These are phyloP conservation scores for Limnanthes douglasii DNA, from an alignment of 345 rosid species.

Conservation along the genomic window DNA sequence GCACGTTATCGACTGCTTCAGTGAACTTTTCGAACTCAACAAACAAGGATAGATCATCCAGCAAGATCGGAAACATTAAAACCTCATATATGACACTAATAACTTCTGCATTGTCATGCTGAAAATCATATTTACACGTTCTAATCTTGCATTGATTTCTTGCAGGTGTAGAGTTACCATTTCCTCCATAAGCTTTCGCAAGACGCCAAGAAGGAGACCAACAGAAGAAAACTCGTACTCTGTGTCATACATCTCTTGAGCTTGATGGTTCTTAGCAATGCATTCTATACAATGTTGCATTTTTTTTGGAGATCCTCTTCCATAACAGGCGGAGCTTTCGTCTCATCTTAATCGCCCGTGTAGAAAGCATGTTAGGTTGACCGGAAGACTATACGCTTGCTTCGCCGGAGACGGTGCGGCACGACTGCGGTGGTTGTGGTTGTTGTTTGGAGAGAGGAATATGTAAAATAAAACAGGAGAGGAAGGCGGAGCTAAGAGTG, in stretches of 20 bases:
- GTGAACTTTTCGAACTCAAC: slow-evolving; percentile 73
- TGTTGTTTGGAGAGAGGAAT: too few relatives aligned
- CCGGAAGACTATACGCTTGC: too few relatives aligned
- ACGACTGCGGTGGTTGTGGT: too few relatives aligned
- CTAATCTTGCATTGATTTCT: slow-evolving; percentile 42
- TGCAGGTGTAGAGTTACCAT: slow-evolving; percentile 60
- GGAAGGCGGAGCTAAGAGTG: too few relatives aligned
- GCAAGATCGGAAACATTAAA: slow-evolving; percentile 83
- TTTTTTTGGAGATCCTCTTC: slow-evolving; percentile 66
- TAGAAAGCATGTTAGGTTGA: too few relatives aligned
- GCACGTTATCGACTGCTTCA: slow-evolving; percentile 80
- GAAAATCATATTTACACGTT: slow-evolving; percentile 42
- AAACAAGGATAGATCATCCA: slow-evolving; percentile 63
- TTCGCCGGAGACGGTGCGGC: too few relatives aligned
- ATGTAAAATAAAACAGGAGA: too few relatives aligned
- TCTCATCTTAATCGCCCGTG: too few relatives aligned
- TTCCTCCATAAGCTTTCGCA: slow-evolving; percentile 65
- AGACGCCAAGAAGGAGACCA: slow-evolving; percentile 70
- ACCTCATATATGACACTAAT: slow-evolving; percentile 94
- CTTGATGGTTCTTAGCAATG: slow-evolving; percentile 85
- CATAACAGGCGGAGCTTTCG: too few relatives aligned
- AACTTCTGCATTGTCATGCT: slow-evolving; percentile 54
- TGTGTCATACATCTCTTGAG: slow-evolving; percentile 50
- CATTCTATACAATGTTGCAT: slow-evolving; percentile 67
- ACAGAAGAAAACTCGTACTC: slow-evolving; percentile 65